These are phyloP conservation scores for Yarrowia yakushimensis DNA, from an alignment of 805 yeast species.

Conservation along the genomic window DNA sequence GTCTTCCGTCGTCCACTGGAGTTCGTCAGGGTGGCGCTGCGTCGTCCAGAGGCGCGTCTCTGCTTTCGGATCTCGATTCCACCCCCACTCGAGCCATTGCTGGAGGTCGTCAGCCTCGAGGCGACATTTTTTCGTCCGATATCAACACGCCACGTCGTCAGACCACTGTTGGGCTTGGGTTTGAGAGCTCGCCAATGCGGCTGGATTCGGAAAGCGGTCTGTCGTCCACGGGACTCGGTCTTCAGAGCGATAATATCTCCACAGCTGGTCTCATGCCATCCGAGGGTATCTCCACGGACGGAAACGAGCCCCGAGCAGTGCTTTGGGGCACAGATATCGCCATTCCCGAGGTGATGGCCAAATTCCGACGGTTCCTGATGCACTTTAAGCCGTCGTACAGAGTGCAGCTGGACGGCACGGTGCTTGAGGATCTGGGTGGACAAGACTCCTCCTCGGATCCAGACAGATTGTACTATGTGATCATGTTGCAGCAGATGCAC, in stretches of 20 bases:
- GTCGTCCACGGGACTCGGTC: not conserved
- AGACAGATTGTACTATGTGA: constrained; percentile 69
- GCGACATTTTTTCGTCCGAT: constrained; percentile 73
- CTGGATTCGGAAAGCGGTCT: not conserved
- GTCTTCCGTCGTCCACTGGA: not conserved
- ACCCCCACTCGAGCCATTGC: not conserved
- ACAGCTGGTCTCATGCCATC: not conserved
- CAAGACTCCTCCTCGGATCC: constrained; percentile 44
- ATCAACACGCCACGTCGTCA: constrained; percentile 63
- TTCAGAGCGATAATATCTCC: not conserved
- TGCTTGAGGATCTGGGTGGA: constrained; percentile 33
- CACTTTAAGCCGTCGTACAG: constrained; percentile 77
- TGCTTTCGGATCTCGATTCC: not conserved
- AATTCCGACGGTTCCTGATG: constrained; percentile 79
- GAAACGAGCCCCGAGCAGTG: constrained; percentile 77
- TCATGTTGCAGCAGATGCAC: constrained; percentile 68
- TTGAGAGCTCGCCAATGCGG: constrained; percentile 12
- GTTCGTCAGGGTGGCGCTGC: not conserved
- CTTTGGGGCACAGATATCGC: constrained; percentile 99
- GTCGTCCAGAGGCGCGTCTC: not conserved
- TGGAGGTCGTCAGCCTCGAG: constrained; percentile 47
- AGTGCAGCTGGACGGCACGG: constrained; percentile 46
- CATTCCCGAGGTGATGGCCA: constrained; percentile 77
- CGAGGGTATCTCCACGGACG: constrained; percentile 31
- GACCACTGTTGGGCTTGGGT: constrained; percentile 35